Conservation (phyloP, 23 red algal genomes). For the Pyropia yezoensis region DNA sequence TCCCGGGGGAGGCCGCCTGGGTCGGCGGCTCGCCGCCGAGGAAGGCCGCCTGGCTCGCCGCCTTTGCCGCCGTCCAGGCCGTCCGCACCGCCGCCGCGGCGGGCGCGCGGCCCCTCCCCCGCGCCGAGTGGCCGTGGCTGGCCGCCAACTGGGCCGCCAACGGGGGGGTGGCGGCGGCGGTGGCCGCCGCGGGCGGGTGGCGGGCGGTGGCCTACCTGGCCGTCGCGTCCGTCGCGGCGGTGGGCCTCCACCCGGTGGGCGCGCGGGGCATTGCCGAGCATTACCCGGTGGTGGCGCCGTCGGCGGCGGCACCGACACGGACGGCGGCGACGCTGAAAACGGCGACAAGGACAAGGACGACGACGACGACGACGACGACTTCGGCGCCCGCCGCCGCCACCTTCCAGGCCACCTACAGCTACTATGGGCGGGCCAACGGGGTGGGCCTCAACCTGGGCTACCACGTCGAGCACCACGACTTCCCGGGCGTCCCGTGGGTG, state of each 20-base stretch:
- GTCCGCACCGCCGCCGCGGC: neutral
- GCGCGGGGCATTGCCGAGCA: slow-evolving; percentile 46
- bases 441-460: slow-evolving; percentile 39
- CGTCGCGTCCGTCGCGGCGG: slow-evolving; percentile 7
- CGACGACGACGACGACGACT: no score
- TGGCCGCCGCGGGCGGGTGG: slow-evolving; percentile 6
- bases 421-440: slow-evolving; percentile 29
- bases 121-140: slow-evolving; percentile 6
- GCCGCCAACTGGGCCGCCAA: slow-evolving; percentile 6
- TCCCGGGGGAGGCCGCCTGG: slow-evolving; percentile 17
- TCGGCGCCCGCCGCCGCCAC: no score
- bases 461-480: slow-evolving; percentile 51
- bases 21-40: slow-evolving; percentile 16
- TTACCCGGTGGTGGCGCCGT: slow-evolving; percentile 31
- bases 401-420: slow-evolving; percentile 42
- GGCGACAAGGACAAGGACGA: no score
- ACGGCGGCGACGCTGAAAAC: no score
- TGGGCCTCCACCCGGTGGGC: slow-evolving; percentile 36
- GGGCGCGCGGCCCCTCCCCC: neutral
- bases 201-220: slow-evolving; percentile 6
- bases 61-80: slow-evolving; percentile 14
- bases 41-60: slow-evolving; percentile 30
- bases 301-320: no score
- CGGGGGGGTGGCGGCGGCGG: neutral
- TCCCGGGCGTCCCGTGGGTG: slow-evolving; percentile 30